A percentile compares a stretch with the other conserved stretches of the same genome.
These are phyloP conservation scores for Malassezia japonica DNA, from an alignment of 1,284 basidiomycete species.

Conservation along the genomic window DNA sequence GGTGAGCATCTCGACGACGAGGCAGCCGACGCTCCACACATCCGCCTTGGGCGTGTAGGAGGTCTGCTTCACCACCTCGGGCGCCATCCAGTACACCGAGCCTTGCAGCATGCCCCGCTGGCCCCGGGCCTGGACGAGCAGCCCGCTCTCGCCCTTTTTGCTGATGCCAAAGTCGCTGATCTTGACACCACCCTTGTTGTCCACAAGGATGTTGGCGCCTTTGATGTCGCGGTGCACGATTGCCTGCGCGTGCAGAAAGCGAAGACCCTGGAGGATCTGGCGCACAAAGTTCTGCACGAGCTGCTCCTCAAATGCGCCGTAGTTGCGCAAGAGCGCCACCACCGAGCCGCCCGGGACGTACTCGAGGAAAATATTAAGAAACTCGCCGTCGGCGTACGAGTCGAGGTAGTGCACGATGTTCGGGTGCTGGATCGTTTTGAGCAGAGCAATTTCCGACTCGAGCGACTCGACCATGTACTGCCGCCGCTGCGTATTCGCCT, in stretches of 20 bases:
- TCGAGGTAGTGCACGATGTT: constrained; percentile 93
- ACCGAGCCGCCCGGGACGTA: constrained; percentile 98
- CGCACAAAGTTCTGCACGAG: constrained; percentile 88
- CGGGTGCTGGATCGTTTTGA: constrained; percentile 87
- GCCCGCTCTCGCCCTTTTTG: constrained; percentile 82
- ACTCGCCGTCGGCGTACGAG: constrained; percentile 47
- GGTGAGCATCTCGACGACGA: constrained; percentile 96
- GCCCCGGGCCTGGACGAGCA: neutral
- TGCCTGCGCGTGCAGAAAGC: constrained; percentile 83
- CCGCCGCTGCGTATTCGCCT: constrained; percentile 83
- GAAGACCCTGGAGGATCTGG: constrained; percentile 82
- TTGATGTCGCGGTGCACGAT: constrained; percentile 99
- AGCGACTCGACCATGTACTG: constrained; percentile 88
- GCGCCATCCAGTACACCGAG: constrained; percentile 39
- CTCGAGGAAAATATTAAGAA: constrained; percentile 95
- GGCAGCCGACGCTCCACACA: constrained; percentile 95
- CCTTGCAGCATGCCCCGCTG: constrained; percentile 9
- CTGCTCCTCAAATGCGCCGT: constrained; percentile 91
- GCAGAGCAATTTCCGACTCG: constrained; percentile 87
- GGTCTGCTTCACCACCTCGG: constrained; percentile 90
- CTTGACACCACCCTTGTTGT: constrained; percentile 96
- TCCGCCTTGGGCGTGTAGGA: constrained; percentile 88
- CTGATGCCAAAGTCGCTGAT: constrained; percentile 98
- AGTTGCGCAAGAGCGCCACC: constrained; percentile 78
- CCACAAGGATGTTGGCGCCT: constrained; percentile 92